Evolutionary conservation across 345 rosid genomes (phyloP).

Genomic region (Arabidopsis arenosa): DNA sequence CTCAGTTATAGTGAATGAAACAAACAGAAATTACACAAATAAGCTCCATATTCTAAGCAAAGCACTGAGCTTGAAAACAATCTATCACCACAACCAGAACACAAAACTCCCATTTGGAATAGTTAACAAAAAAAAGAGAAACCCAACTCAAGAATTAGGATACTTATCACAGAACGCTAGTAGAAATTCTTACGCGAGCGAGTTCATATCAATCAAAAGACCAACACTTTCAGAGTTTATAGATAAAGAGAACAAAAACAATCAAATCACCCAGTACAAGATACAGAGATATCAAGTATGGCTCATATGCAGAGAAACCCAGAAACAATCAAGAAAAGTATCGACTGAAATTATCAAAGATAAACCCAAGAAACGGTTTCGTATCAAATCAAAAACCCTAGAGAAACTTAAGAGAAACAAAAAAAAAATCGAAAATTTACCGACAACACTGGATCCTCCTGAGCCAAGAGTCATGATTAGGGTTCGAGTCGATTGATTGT

Average conservation of each 20-base stretch:
- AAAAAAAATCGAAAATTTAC: slow-evolving; percentile 39
- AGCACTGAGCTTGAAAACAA: neutral
- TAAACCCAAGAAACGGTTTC: neutral
- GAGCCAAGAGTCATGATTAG: slow-evolving; percentile 79
- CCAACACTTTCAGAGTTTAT: neutral
- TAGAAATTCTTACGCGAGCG: neutral
- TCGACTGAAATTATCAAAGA: slow-evolving; percentile 10
- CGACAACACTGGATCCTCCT: slow-evolving; percentile 86
- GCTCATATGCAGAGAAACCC: neutral
- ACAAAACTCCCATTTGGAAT: neutral
- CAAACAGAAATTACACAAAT: neutral
- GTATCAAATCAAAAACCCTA: slow-evolving; percentile 20
- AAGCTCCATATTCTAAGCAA: neutral
- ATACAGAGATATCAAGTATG: neutral
- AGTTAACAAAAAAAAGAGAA: neutral
- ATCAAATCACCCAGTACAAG: neutral
- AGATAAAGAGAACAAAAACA: neutral
- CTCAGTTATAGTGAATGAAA: neutral
- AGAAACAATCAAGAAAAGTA: slow-evolving; percentile 1
- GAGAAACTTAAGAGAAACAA: neutral
- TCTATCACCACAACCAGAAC: neutral
- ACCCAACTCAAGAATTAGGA: neutral
- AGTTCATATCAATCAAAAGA: slow-evolving; percentile 6
- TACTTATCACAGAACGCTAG: neutral
- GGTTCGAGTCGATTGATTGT: slow-evolving; percentile 21